Conservation (phyloP, 768 basidiomycete genomes). For the Bullera alba region DNA sequence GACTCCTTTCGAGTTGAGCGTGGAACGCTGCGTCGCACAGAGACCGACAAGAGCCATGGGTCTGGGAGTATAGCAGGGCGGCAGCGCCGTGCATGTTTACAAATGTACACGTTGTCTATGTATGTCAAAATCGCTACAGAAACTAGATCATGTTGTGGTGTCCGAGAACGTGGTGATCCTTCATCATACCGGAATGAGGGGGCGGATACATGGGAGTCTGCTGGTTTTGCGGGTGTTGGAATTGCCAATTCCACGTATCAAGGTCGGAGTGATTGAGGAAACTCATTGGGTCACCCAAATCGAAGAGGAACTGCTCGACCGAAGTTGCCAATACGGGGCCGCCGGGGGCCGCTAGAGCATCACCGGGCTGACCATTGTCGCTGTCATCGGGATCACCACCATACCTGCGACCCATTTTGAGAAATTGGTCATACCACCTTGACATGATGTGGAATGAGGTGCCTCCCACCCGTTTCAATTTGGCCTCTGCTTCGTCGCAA, state of each 20-base stretch:
- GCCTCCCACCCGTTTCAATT: background rate
- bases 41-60: conserved; percentile 12
- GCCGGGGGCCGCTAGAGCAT: background rate
- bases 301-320: background rate
- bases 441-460: too few relatives aligned
- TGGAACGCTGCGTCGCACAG: conserved; percentile 37
- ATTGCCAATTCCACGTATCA: background rate
- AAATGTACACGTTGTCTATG: too few relatives aligned
- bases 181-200: too few relatives aligned
- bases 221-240: too few relatives aligned
- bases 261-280: background rate
- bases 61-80: background rate
- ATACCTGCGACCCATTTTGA: too few relatives aligned
- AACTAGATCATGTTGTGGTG: background rate
- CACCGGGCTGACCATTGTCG: background rate
- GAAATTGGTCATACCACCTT: too few relatives aligned
- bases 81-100: background rate
- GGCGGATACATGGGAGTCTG: too few relatives aligned
- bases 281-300: background rate
- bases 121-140: background rate
- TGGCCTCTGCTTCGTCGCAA: background rate
- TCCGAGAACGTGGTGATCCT: background rate
- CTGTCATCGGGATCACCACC: too few relatives aligned
- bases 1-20: conserved; percentile 37
- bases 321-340: background rate